phyloP scores from a whole-genome alignment of 2,329 filamentous ascomycete genomes.

The Didymella pinodella region DNA sequence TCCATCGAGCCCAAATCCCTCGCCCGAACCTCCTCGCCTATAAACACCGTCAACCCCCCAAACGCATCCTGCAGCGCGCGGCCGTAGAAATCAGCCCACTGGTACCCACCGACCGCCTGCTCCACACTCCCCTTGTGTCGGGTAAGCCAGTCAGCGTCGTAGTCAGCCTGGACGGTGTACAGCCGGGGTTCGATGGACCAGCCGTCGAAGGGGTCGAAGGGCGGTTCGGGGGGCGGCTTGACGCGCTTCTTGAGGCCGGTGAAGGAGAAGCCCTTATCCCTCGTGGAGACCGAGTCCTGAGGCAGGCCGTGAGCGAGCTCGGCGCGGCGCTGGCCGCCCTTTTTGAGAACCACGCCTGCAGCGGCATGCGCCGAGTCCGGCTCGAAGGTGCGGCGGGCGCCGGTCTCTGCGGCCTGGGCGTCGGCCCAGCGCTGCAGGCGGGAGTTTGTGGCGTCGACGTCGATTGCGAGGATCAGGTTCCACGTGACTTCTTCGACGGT shows the following conservation, averaged over 20 bases:
- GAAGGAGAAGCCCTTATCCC: slow-evolving; percentile 64
- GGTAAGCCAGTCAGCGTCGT: slow-evolving; percentile 78
- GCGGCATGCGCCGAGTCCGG: slow-evolving; percentile 26
- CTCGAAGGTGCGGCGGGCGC: slow-evolving; percentile 49
- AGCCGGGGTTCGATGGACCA: slow-evolving; percentile 70
- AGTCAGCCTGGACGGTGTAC: slow-evolving; percentile 72
- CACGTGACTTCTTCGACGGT: slow-evolving; percentile 89
- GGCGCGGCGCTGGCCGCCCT: slow-evolving; percentile 69
- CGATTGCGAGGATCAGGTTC: slow-evolving; percentile 78
- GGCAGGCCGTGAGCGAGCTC: not conserved
- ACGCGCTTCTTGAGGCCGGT: slow-evolving; percentile 77
- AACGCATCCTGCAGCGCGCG: slow-evolving; percentile 89
- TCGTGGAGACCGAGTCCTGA: not conserved
- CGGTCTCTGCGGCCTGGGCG: slow-evolving; percentile 67
- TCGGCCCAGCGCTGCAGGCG: slow-evolving; percentile 75
- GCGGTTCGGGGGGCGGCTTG: slow-evolving; percentile 70
- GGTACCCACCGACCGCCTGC: slow-evolving; percentile 82
- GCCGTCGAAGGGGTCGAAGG: slow-evolving; percentile 90
- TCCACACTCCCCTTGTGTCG: slow-evolving; percentile 69
- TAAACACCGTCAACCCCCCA: slow-evolving; percentile 84
- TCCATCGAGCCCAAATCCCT: slow-evolving; percentile 49
- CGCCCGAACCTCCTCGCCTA: slow-evolving; percentile 73
- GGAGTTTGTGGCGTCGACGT: slow-evolving; percentile 69
- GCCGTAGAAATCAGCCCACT: slow-evolving; percentile 80
- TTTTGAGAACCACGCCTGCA: slow-evolving; percentile 61